Percentiles rank a stretch among this genome's conserved stretches.
phyloP scores from a whole-genome alignment of 306 rosid species.

The Fagus sylvatica region DNA sequence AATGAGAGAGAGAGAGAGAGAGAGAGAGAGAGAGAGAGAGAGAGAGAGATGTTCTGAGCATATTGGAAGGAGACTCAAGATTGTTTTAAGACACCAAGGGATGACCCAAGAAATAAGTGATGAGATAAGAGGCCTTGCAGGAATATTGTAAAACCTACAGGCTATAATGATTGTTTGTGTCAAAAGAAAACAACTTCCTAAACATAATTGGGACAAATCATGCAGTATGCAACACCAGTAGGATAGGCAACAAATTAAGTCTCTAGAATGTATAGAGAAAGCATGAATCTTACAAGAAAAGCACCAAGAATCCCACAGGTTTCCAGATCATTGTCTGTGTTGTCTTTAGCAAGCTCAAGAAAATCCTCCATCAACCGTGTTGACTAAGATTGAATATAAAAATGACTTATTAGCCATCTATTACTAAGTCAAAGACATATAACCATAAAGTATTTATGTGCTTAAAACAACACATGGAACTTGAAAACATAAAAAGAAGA shows the following conservation, averaged over 20 bases:
- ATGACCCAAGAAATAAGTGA: not conserved
- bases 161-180: not conserved
- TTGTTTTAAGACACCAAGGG: not conserved
- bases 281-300: conserved; percentile 58
- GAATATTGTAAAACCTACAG: not conserved
- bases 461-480: not conserved
- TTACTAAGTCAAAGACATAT: not conserved
- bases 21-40: not conserved
- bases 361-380: conserved; percentile 68
- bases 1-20: not conserved
- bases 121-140: conserved; percentile 6
- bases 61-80: not conserved
- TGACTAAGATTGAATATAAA: conserved; percentile 46
- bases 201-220: conserved; percentile 9
- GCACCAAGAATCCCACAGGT: conserved; percentile 89
- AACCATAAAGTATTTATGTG: not conserved
- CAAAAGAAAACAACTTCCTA: not conserved
- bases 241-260: not conserved
- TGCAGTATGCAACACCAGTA: not conserved
- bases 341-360: conserved; percentile 64
- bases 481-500: not conserved
- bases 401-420: conserved; percentile 20
- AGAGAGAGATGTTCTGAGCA: not conserved
- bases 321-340: conserved; percentile 76
- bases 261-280: not conserved